phyloP scores from a whole-genome alignment of 306 rosid species.

The Trichosanthes truncata region DNA sequence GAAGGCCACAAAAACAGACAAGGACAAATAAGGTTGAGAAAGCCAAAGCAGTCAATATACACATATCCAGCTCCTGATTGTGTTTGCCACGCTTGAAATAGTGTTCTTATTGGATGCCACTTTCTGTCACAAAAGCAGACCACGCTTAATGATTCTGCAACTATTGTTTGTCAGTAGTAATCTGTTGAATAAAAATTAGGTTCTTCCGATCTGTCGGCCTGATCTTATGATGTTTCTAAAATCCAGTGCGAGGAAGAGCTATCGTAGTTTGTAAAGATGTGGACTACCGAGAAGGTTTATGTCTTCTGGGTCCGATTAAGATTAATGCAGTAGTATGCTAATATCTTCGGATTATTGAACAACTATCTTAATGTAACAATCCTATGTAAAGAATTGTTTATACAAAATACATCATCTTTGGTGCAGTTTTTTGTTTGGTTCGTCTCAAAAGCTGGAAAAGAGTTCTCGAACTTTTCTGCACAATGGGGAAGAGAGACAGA shows the following conservation, averaged over 20 bases:
- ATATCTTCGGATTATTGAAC: neutral
- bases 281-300: neutral
- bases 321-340: constrained; percentile 4
- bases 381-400: neutral
- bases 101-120: neutral
- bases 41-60: constrained; percentile 84
- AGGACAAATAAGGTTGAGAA: constrained; percentile 78
- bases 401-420: neutral
- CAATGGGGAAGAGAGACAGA: neutral
- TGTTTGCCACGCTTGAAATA: constrained; percentile 64
- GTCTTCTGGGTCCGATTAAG: constrained; percentile 3
- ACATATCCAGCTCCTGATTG: constrained; percentile 95
- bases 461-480: neutral
- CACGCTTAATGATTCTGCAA: neutral
- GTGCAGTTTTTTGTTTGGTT: neutral
- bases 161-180: neutral
- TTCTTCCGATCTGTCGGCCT: neutral
- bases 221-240: neutral
- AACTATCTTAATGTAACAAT: neutral
- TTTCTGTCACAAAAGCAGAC: constrained; percentile 7
- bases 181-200: constrained; percentile 1
- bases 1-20: constrained; percentile 78
- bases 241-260: neutral
- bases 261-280: neutral
- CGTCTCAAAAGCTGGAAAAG: neutral